Evolutionary conservation across 345 rosid species (phyloP).

Genomic region (Turnera subulata): DNA sequence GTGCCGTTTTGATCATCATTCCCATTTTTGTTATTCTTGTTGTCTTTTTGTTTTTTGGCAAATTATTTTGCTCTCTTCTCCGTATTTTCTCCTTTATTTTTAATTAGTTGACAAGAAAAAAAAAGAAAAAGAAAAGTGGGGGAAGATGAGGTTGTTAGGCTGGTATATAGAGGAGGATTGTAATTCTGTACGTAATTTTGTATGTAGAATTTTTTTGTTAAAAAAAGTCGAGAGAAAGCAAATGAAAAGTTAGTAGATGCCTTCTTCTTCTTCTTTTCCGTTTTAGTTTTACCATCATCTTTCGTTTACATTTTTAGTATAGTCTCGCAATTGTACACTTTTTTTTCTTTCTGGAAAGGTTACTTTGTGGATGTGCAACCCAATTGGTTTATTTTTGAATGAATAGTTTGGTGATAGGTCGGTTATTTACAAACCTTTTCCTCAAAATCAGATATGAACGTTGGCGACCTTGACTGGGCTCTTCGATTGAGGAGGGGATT

Average conservation of each 20-base stretch:
- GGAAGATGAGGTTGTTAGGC: slow-evolving; percentile 14
- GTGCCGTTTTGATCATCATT: slow-evolving; percentile 50
- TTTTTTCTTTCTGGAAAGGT: not conserved
- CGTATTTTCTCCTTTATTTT: not conserved
- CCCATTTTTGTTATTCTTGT: too few relatives aligned
- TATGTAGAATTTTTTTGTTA: slow-evolving; percentile 33
- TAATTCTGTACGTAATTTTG: slow-evolving; percentile 41
- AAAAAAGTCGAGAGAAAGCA: not conserved
- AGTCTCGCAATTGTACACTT: too few relatives aligned
- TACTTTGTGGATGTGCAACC: not conserved
- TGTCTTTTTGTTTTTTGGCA: too few relatives aligned
- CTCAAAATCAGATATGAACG: not conserved
- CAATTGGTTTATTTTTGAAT: not conserved
- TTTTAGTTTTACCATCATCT: too few relatives aligned
- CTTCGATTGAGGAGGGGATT: too few relatives aligned
- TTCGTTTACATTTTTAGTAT: too few relatives aligned
- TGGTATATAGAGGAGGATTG: slow-evolving; percentile 32
- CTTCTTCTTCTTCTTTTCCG: not conserved
- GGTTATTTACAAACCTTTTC: not conserved
- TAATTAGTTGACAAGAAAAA: not conserved
- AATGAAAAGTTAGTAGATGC: slow-evolving; percentile 2
- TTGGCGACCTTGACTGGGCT: not conserved
- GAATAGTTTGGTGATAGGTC: not conserved
- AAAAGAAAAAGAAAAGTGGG: slow-evolving; percentile 2
- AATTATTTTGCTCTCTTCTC: not conserved